Percentiles rank a stretch among this genome's conserved stretches.
phyloP scores from a whole-genome alignment of 2,329 filamentous ascomycete species.

The Aspergillus chevalieri region DNA sequence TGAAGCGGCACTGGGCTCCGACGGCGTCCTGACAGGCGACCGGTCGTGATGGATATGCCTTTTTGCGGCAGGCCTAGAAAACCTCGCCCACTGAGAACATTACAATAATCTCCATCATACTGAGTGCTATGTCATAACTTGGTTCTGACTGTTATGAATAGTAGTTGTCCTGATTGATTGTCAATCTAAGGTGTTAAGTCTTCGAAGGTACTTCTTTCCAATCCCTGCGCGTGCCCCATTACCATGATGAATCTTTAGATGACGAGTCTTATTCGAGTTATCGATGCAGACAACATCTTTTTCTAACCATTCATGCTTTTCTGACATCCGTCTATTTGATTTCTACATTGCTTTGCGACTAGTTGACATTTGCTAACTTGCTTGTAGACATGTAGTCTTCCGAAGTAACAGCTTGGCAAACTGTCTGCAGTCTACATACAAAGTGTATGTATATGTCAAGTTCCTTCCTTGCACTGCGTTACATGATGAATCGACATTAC shows the following conservation, averaged over 20 bases:
- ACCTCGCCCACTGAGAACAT: slow-evolving; percentile 88
- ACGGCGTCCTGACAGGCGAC: slow-evolving; percentile 50
- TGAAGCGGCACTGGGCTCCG: slow-evolving; percentile 90
- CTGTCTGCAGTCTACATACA: neutral
- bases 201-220: too few relatives aligned
- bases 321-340: slow-evolving; percentile 32
- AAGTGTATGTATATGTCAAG: slow-evolving; percentile 23
- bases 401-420: neutral
- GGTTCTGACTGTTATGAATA: slow-evolving; percentile 22
- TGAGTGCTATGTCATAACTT: slow-evolving; percentile 8
- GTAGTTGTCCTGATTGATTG: neutral
- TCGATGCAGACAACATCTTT: slow-evolving; percentile 55
- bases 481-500: slow-evolving; percentile 78
- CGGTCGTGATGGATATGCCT: slow-evolving; percentile 77
- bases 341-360: slow-evolving; percentile 4
- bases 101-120: slow-evolving; percentile 18
- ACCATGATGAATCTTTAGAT: slow-evolving; percentile 53
- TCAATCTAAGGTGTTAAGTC: neutral
- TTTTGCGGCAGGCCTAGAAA: slow-evolving; percentile 98
- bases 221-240: neutral
- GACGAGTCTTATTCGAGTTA: slow-evolving; percentile 61
- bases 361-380: slow-evolving; percentile 13
- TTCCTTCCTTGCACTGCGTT: slow-evolving; percentile 17
- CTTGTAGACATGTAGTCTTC: slow-evolving; percentile 1
- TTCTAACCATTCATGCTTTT: slow-evolving; percentile 56